Percentiles rank a stretch among this genome's conserved stretches.
These are phyloP conservation scores for Botryotinia convoluta DNA, from an alignment of 2,329 filamentous ascomycete species.

Conservation along the genomic window DNA sequence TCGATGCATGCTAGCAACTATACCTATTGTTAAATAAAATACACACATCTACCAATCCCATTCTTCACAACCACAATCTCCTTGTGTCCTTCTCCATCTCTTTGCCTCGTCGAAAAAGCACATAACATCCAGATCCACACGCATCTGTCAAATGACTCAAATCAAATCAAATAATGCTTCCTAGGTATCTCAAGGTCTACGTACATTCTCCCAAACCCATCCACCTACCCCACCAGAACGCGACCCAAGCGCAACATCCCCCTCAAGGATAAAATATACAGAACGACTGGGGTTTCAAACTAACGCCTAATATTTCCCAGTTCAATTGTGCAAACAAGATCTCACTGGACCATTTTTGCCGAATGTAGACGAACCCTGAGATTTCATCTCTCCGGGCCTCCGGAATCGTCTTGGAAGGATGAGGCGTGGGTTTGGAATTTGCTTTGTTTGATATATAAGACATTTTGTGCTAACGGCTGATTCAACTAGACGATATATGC, in stretches of 20 bases:
- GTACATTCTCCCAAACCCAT: neutral
- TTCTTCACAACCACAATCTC: neutral
- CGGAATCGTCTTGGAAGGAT: neutral
- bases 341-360: neutral
- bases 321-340: neutral
- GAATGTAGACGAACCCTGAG: neutral
- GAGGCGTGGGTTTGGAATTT: neutral
- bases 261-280: neutral
- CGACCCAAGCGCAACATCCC: neutral
- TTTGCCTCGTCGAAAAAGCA: neutral
- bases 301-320: neutral
- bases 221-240: neutral
- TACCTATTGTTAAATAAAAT: neutral
- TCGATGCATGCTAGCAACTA: neutral
- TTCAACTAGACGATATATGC: neutral
- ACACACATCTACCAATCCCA: neutral
- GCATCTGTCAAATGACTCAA: neutral
- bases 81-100: neutral
- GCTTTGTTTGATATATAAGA: neutral
- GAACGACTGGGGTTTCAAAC: conserved; percentile 1
- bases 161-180: neutral
- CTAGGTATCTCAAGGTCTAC: neutral
- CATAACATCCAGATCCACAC: neutral
- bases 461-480: neutral
- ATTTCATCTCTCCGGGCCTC: neutral